Evolutionary conservation across 78 protist genomes (phyloP), one percentile per base, ranked within the genome.

Genomic region (Tieghemostelium lacteum): DNA sequence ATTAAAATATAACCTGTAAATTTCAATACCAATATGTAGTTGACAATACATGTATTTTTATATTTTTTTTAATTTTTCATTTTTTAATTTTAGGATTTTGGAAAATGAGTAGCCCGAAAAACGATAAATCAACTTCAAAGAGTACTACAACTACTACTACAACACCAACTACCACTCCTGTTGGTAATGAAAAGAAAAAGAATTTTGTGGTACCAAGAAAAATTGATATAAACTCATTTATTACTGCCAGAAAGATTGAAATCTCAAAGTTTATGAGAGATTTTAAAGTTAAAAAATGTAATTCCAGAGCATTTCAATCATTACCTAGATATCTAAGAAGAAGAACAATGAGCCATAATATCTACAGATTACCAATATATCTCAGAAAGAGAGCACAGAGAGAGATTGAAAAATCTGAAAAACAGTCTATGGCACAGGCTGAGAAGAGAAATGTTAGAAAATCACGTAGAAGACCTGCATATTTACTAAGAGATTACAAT

Each of bases 251-350:
- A 67, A 64, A 78, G 33, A 17, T 8, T 5, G 88, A 78, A 40
- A 54, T 78, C 29, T 16, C 64, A 4, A 24, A 64, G 24, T 78
- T 78, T 19, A 19, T 78, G 20, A 24, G 34, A 34, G 75, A 66
- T 1, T 54, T 78, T 28, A 50, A 52, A 12, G 63, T 33, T 20
- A 83, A 39, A 33, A 83, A 83, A 40, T 39, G 55, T 16, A 83
- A 83, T 36, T 2, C 70, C 12, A 66, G 97, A 72, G 74, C 93
- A 60, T 89, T 66, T 62, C 98, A 96, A 86, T 58, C 71, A 7
- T 61, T 96, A 50, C 98, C 98, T 31, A 42, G 95, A 28, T 88
- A 94, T 71, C 78, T 92, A 33, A 73, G 98, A 45, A 77, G 98
- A 33, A 63, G 98, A 45, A 95, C 96, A 1, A 91, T 89, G 93